Base-by-base conservation (phyloP, 1,284 basidiomycete species). In the Puccinia horiana region DNA sequence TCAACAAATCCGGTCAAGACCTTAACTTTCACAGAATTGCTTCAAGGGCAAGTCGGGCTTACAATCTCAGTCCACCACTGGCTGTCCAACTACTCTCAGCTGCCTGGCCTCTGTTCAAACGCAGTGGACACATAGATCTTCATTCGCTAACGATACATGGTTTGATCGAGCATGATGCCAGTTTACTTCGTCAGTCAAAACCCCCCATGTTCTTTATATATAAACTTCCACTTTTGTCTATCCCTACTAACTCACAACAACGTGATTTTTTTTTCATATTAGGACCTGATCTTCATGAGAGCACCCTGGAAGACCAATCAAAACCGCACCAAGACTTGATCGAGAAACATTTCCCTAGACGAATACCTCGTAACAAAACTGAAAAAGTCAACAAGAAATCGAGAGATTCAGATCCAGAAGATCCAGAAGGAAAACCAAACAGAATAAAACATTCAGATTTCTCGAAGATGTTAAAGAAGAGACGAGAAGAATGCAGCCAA, bases 61-160 rank as follows among this genome's bases (percentile, higher is more conserved):
- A 84, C 81, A 84, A 84, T 40, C 84, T 84, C 40, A 37, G 78
- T 5, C 83, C 83, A 35, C 83, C 84, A 0, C n/a, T 84, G 29
- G 81, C 83, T 42, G 78, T 83, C 42, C 84, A 84, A 63, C 77
- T 84, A 37, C 42, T 83, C 23, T 56, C 76, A 23, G 81, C 83
- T 4, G 82, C 83, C 65, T 76, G 67, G 47, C 74, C 76, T 8
- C 56, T 84, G 40, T 83, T 78, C 74, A 76, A 80, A 0, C 70
- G 67, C 18, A 79, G 74, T 32, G 70, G 26, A 18, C 26, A 54
- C 35, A 63, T 70, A 32, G 61, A 69, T 67, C 65, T 78, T 52
- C 49, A 63, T 26, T 49, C 49, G 42, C n/a, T 78, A 37, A 65
- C 76, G 32, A 69, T 44, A n/a, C 76, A 78, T 69, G 76, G 76